Evolutionary conservation across 495 filamentous ascomycete species (phyloP).

Genomic region (Tetracladium setigerum): DNA sequence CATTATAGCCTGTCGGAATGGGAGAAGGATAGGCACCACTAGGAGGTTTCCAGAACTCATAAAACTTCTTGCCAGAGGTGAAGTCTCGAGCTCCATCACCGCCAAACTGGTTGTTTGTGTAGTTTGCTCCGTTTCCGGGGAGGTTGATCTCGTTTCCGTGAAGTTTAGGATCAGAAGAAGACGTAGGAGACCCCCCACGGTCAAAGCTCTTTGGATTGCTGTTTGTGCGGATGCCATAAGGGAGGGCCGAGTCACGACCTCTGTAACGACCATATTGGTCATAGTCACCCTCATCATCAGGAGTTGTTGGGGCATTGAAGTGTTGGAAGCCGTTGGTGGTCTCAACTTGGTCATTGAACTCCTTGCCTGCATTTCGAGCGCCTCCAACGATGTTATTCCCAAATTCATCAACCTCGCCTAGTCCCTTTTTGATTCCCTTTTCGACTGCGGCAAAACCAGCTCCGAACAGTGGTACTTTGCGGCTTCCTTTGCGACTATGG

Average conservation of each 20-base stretch:
- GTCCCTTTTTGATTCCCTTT: slow-evolving; percentile 51
- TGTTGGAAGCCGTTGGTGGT: slow-evolving; percentile 47
- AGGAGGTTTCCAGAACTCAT: slow-evolving; percentile 43
- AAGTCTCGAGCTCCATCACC: slow-evolving; percentile 8
- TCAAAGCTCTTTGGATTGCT: background rate
- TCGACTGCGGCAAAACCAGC: slow-evolving; percentile 49
- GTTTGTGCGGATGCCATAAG: slow-evolving; percentile 7
- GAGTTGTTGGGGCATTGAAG: slow-evolving; percentile 16
- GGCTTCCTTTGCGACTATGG: slow-evolving; percentile 21
- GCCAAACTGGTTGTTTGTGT: slow-evolving; percentile 2
- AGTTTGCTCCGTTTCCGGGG: slow-evolving; percentile 15
- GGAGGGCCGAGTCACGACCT: background rate
- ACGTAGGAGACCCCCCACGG: slow-evolving; percentile 5
- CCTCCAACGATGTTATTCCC: slow-evolving; percentile 48
- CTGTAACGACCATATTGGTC: slow-evolving; percentile 17
- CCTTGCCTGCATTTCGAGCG: slow-evolving; percentile 45
- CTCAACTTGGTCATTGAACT: slow-evolving; percentile 50
- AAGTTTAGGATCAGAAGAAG: background rate
- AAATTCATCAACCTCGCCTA: background rate
- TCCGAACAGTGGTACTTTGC: slow-evolving; percentile 25
- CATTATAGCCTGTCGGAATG: slow-evolving; percentile 39
- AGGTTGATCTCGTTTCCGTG: background rate
- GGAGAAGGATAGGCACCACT: slow-evolving; percentile 44
- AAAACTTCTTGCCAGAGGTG: slow-evolving; percentile 33
- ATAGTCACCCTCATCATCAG: slow-evolving; percentile 9